A percentile compares a stretch with the other conserved stretches of the same genome.
phyloP scores from a whole-genome alignment of 2,329 filamentous ascomycete species.

The Stemphylium beticola region DNA sequence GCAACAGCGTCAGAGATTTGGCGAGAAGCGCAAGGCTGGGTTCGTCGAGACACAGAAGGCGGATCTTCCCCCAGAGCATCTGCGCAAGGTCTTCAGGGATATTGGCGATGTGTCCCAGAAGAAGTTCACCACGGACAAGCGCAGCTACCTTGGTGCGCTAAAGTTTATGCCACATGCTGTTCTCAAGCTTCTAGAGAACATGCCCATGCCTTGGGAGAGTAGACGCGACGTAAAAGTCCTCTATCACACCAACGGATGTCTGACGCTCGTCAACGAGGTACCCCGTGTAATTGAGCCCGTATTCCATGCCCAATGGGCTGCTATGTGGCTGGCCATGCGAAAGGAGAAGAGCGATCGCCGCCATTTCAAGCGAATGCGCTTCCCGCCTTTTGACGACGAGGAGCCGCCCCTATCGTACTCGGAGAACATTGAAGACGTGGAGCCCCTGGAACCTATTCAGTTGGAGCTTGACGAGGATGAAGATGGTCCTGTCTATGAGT shows the following conservation, averaged over 20 bases:
- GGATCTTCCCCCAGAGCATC: constrained; percentile 97
- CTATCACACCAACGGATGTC: constrained; percentile 96
- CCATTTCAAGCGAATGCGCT: constrained; percentile 98
- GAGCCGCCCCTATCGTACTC: constrained; percentile 97
- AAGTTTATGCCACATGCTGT: constrained; percentile 99
- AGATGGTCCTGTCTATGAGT: constrained; percentile 88
- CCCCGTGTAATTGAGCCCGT: constrained; percentile 97
- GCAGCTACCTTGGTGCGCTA: constrained; percentile 93
- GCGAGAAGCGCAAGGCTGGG: constrained; percentile 94
- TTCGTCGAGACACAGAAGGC: constrained; percentile 98
- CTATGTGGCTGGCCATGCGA: constrained; percentile 99
- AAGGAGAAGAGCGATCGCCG: constrained; percentile 95
- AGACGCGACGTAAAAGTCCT: constrained; percentile 95
- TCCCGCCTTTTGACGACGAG: constrained; percentile 97
- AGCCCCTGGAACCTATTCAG: constrained; percentile 95
- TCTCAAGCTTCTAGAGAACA: constrained; percentile 95
- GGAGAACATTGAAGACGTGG: constrained; percentile 98
- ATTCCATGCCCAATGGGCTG: constrained; percentile 98
- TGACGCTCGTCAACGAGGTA: constrained; percentile 96
- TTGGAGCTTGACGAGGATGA: constrained; percentile 97
- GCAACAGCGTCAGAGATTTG: constrained; percentile 87
- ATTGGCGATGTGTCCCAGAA: constrained; percentile 99
- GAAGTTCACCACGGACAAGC: constrained; percentile 98
- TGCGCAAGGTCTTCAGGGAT: constrained; percentile 97
- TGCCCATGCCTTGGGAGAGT: constrained; percentile 99